phyloP scores from a whole-genome alignment of 805 yeast genomes.

The Brettanomyces custersianus region DNA sequence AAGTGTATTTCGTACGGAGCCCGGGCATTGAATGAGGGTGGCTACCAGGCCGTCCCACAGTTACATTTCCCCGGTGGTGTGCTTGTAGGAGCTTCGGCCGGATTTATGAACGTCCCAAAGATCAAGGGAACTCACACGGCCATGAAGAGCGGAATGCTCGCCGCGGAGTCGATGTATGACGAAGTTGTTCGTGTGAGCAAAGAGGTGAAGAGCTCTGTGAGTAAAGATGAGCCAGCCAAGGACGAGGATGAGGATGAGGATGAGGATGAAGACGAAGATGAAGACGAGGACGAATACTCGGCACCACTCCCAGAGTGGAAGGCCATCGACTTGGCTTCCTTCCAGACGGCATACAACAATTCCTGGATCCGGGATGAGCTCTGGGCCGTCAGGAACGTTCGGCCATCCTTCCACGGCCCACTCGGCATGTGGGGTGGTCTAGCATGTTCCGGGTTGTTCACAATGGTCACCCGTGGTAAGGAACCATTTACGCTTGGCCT shows the following conservation, averaged over 20 bases:
- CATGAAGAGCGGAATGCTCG: constrained; percentile 89
- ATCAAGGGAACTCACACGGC: constrained; percentile 98
- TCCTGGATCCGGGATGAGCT: constrained; percentile 89
- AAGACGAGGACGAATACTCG: constrained; percentile 29
- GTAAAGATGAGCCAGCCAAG: constrained; percentile 23
- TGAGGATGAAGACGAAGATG: constrained; percentile 32
- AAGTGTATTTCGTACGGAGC: constrained; percentile 93
- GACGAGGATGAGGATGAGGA: constrained; percentile 32
- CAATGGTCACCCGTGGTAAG: constrained; percentile 67
- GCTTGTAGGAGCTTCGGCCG: constrained; percentile 91
- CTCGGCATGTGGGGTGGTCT: constrained; percentile 80
- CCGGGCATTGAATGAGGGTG: constrained; percentile 95
- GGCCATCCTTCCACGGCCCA: constrained; percentile 80
- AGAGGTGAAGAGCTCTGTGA: constrained; percentile 30
- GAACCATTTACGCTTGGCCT: constrained; percentile 83
- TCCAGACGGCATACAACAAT: constrained; percentile 53
- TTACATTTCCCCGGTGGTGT: constrained; percentile 94
- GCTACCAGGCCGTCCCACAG: constrained; percentile 85
- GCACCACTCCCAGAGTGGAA: constrained; percentile 27
- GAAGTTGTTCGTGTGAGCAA: constrained; percentile 38
- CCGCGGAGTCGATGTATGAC: constrained; percentile 73
- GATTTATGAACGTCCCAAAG: constrained; percentile 95
- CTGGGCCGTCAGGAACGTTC: constrained; percentile 74
- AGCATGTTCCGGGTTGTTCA: constrained; percentile 73
- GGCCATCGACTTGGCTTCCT: constrained; percentile 44